These are phyloP conservation scores for Rhodamnia argentea DNA, from an alignment of 345 rosid genomes.

Conservation along the genomic window DNA sequence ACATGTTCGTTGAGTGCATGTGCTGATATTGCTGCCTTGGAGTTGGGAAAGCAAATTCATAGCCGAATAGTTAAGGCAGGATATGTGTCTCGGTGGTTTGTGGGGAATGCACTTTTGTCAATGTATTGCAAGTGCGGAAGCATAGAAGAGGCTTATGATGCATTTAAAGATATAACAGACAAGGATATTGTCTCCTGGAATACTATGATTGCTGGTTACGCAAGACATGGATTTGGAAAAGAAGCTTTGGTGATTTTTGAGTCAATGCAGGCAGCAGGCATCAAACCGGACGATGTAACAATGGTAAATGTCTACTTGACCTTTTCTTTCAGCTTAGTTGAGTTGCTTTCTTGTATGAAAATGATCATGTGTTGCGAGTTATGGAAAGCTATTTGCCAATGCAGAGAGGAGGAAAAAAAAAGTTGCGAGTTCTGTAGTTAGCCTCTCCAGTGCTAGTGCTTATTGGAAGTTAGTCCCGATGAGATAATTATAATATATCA, in stretches of 20 bases:
- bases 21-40: conserved; percentile 14
- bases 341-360: neutral
- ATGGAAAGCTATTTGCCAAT: neutral
- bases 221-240: conserved; percentile 19
- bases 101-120: conserved; percentile 21
- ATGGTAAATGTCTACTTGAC: neutral
- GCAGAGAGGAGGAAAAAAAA: neutral
- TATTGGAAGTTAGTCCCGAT: neutral
- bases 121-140: conserved; percentile 23
- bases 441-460: neutral
- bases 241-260: conserved; percentile 11
- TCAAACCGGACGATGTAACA: conserved; percentile 17
- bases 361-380: neutral
- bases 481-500: neutral
- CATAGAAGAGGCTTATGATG: conserved; percentile 19
- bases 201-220: conserved; percentile 23
- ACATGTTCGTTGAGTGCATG: conserved; percentile 18
- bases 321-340: neutral
- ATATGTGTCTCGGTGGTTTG: conserved; percentile 12
- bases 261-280: conserved; percentile 9
- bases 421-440: neutral
- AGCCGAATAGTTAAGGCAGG: conserved; percentile 15
- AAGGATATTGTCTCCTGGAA: conserved; percentile 21
- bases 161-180: conserved; percentile 8
- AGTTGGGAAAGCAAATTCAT: conserved; percentile 19